phyloP scores from a whole-genome alignment of 306 rosid species.

The Casuarina cunninghamiana region DNA sequence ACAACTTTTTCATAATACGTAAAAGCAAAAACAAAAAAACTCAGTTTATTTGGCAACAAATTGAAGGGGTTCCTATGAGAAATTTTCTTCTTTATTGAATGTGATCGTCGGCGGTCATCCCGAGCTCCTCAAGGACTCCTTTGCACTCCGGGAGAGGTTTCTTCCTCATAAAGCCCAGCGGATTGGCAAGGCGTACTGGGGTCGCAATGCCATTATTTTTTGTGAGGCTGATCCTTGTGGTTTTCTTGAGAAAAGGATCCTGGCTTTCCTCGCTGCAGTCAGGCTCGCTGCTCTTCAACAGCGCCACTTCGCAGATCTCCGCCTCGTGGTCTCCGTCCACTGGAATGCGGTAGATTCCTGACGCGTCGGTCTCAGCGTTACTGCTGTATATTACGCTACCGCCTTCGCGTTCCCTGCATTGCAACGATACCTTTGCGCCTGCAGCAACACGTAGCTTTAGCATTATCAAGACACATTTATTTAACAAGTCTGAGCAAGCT shows the following conservation, averaged over 20 bases:
- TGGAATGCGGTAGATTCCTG: constrained; percentile 42
- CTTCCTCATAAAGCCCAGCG: constrained; percentile 73
- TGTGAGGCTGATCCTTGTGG: constrained; percentile 60
- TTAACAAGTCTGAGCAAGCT: too few relatives aligned
- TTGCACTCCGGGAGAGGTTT: constrained; percentile 36
- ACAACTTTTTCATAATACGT: not conserved
- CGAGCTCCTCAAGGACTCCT: constrained; percentile 58
- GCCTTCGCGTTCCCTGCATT: constrained; percentile 44
- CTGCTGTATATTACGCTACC: constrained; percentile 36
- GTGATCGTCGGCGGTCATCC: constrained; percentile 22
- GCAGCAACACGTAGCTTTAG: not conserved
- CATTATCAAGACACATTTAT: not conserved
- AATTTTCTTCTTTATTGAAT: not conserved
- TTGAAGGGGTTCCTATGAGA: not conserved
- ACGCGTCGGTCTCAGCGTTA: constrained; percentile 41
- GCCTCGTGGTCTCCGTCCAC: constrained; percentile 76
- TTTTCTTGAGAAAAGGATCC: constrained; percentile 18
- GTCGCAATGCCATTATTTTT: constrained; percentile 54
- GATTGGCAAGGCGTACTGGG: constrained; percentile 53
- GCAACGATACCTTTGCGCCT: constrained; percentile 60
- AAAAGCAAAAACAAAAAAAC: not conserved
- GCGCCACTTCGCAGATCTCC: constrained; percentile 50
- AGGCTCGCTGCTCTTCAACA: constrained; percentile 39
- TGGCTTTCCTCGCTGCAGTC: constrained; percentile 48
- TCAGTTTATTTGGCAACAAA: not conserved